These are phyloP conservation scores for Thermothielavioides terrestris DNA, from an alignment of 495 filamentous ascomycete genomes.

Conservation along the genomic window DNA sequence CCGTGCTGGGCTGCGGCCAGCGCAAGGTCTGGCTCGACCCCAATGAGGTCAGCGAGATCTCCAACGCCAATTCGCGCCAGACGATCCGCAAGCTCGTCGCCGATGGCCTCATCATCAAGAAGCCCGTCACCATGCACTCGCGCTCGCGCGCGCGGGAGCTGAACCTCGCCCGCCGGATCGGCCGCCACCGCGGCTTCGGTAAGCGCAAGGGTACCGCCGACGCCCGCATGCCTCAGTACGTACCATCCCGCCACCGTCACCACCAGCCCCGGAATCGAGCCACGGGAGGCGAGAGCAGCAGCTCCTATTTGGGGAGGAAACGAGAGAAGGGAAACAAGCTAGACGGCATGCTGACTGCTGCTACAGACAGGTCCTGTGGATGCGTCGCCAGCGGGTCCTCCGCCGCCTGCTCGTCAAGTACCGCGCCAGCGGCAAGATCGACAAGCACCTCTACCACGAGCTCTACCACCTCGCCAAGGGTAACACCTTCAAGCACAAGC, in stretches of 20 bases:
- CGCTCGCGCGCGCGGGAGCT: slow-evolving; percentile 88
- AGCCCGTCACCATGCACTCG: slow-evolving; percentile 99
- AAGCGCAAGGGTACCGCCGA: slow-evolving; percentile 99
- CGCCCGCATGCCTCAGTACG: slow-evolving; percentile 97
- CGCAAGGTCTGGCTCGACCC: slow-evolving; percentile 99
- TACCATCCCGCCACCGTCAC: slow-evolving; percentile 12
- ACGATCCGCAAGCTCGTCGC: slow-evolving; percentile 99
- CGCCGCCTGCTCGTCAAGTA: slow-evolving; percentile 98
- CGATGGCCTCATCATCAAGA: slow-evolving; percentile 99
- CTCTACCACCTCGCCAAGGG: slow-evolving; percentile 99
- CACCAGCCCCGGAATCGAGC: neutral
- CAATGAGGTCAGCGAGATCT: slow-evolving; percentile 98
- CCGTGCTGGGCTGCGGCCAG: slow-evolving; percentile 96
- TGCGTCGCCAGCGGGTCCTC: slow-evolving; percentile 98
- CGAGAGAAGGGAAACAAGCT: neutral
- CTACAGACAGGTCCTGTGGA: slow-evolving; percentile 89
- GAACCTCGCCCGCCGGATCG: slow-evolving; percentile 79
- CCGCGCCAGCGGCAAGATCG: slow-evolving; percentile 98
- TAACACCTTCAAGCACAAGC: slow-evolving; percentile 99
- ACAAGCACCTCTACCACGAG: slow-evolving; percentile 99
- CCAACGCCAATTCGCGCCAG: slow-evolving; percentile 99
- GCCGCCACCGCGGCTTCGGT: slow-evolving; percentile 96
- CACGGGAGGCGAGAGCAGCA: neutral
- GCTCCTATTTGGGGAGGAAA: neutral
- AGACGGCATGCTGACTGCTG: slow-evolving; percentile 20